Percentiles rank a stretch among this genome's conserved stretches.
phyloP scores from a whole-genome alignment of 306 rosid genomes.

The Biancaea sappan region DNA sequence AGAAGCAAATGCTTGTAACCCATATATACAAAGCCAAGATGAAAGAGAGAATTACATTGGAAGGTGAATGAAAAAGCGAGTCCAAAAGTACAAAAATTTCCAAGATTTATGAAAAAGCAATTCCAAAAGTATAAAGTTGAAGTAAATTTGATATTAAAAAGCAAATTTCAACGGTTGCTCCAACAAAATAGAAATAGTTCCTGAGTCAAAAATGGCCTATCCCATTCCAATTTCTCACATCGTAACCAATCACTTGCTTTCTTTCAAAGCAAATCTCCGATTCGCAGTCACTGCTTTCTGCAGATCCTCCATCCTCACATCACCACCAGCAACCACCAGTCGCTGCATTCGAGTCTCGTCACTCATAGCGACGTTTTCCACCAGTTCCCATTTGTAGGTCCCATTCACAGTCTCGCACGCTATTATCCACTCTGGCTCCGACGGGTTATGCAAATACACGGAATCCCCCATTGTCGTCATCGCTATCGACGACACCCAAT shows the following conservation, averaged over 20 bases:
- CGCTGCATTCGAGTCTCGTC: constrained; percentile 37
- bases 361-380: constrained; percentile 38
- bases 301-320: constrained; percentile 51
- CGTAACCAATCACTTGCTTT: neutral
- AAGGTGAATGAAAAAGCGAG: too few relatives aligned
- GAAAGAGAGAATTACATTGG: too few relatives aligned
- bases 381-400: constrained; percentile 53
- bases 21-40: too few relatives aligned
- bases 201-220: too few relatives aligned
- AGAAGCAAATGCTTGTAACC: too few relatives aligned
- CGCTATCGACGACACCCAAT: constrained; percentile 43
- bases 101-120: too few relatives aligned
- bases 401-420: constrained; percentile 46
- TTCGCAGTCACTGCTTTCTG: constrained; percentile 31
- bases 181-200: too few relatives aligned
- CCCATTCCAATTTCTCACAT: neutral
- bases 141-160: too few relatives aligned
- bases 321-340: constrained; percentile 55
- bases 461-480: constrained; percentile 47
- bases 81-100: too few relatives aligned
- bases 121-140: too few relatives aligned
- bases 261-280: constrained; percentile 30
- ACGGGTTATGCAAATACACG: constrained; percentile 50
- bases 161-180: too few relatives aligned
- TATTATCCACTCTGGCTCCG: constrained; percentile 44